Percentiles rank a stretch among this genome's conserved stretches.
Evolutionary conservation across 192 early-diverging fungal species (phyloP).

Genomic region (Linnemannia hyalina): DNA sequence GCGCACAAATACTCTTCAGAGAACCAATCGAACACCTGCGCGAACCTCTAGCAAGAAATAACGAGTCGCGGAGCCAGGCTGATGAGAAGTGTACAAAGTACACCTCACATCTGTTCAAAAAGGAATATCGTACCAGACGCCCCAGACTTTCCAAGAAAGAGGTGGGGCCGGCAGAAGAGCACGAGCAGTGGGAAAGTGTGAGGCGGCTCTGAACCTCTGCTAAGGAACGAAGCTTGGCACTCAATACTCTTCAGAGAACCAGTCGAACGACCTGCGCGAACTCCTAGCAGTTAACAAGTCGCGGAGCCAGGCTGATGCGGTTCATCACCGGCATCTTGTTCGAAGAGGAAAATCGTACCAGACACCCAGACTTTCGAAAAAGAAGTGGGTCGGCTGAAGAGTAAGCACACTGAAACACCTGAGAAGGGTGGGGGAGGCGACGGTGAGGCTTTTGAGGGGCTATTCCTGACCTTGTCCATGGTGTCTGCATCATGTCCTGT

Average conservation of each 20-base stretch:
- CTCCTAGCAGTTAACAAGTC: too few species aligned
- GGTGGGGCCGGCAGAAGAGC: not conserved
- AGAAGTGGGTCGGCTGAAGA: not conserved
- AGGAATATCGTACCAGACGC: not conserved
- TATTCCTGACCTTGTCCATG: not conserved
- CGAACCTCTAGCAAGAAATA: not conserved
- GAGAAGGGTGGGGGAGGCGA: not conserved
- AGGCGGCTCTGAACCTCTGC: too few species aligned
- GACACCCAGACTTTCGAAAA: not conserved
- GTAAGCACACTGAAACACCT: not conserved
- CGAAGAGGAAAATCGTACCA: not conserved
- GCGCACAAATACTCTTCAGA: not conserved
- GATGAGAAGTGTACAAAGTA: not conserved
- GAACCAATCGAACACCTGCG: not conserved
- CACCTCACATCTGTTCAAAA: not conserved
- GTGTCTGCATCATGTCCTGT: not conserved
- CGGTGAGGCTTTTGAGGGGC: not conserved
- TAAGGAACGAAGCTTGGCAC: too few species aligned
- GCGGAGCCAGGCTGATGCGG: too few species aligned
- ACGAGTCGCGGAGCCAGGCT: constrained; percentile 1
- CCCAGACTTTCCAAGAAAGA: not conserved
- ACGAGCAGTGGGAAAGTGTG: not conserved
- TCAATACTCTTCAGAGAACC: too few species aligned
- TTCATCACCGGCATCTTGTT: too few species aligned
- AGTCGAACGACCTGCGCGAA: too few species aligned